phyloP scores from a whole-genome alignment of 129 eudicot species.

The Tagetes erecta region DNA sequence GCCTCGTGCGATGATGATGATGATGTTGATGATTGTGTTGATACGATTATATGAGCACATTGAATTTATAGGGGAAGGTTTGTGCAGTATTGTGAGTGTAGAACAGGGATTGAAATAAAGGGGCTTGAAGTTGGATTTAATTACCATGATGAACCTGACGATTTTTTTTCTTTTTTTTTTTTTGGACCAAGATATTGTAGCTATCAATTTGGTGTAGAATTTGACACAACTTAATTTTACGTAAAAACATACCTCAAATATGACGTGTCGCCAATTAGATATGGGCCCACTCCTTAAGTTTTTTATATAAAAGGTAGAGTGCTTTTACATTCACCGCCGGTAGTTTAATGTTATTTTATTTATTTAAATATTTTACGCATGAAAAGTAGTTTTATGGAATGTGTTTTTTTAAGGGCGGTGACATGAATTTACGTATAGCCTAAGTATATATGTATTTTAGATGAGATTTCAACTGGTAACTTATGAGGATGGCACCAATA shows the following conservation, averaged over 20 bases:
- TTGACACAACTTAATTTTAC: conserved; percentile 3
- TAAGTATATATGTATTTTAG: no score
- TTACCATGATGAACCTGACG: conserved; percentile 37
- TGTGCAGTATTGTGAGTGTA: conserved; percentile 5
- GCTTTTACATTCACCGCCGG: neutral
- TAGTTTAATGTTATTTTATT: neutral
- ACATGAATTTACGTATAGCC: no score
- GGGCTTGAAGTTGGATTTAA: conserved; percentile 36
- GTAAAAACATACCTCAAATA: conserved; percentile 9
- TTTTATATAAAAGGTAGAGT: neutral
- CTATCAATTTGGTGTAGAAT: conserved; percentile 23
- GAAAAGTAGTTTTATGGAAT: no score
- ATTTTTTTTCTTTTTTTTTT: neutral
- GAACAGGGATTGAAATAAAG: neutral
- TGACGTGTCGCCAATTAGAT: conserved; percentile 30
- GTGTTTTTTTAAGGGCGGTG: no score
- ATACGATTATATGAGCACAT: neutral
- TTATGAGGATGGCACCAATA: no score
- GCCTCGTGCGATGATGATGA: conserved; percentile 11
- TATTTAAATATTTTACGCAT: no score
- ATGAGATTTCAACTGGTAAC: no score
- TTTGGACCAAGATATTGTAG: conserved; percentile 23
- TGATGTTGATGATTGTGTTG: neutral
- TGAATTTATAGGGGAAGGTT: conserved; percentile 27
- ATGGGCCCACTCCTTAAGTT: neutral